Evolutionary conservation across 768 basidiomycete genomes (phyloP), one percentile per base, ranked within the genome.

Genomic region (Lentinula sp.): DNA sequence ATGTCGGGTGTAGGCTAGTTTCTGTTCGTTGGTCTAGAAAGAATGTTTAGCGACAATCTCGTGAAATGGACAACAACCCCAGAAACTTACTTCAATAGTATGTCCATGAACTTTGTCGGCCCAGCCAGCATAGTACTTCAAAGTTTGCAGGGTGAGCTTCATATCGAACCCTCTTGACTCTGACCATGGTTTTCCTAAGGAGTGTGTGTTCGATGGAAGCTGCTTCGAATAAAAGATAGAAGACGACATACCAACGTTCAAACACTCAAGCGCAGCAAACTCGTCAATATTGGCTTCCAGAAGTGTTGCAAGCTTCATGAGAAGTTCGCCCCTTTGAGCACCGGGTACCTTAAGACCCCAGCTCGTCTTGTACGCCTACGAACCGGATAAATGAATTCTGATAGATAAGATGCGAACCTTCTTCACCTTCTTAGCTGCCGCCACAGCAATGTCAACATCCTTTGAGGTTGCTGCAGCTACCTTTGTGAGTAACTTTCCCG

Each of bases 61-160:
- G 40, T 35, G 11, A 10, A 18, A 45, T 60, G 4, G 28, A 16
- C 31, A 32, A 21, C 21, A 35, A 40, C 18, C 16, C 1, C 8
- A 46, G 28, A 56, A 34, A 10, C 46, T 2, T 50, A 65, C 67
- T 50, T 83, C 86, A 69, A 88, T 82, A 16, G 80, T 80, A 67
- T 85, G 80, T 11, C 86, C 87, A 4, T 78, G 73, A 50, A 84
- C 70, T 74, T 91, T 91, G 76, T 90, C 89, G 48, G 88, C 85
- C 82, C 86, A 87, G 13, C 90, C 91, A 45, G 80, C 87, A 65
- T 87, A 92, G 72, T 91, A 92, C 13, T 80, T 75, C 59, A 88
- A 68, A 61, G 75, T 74, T 35, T 69, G 71, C 52, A 83, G 71
- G 2, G 70, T 65, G 46, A 40, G 40, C 2, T 34, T 40, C 23